Conservation (phyloP, 2,329 filamentous ascomycete species). For the Tympanopsis confertula region DNA sequence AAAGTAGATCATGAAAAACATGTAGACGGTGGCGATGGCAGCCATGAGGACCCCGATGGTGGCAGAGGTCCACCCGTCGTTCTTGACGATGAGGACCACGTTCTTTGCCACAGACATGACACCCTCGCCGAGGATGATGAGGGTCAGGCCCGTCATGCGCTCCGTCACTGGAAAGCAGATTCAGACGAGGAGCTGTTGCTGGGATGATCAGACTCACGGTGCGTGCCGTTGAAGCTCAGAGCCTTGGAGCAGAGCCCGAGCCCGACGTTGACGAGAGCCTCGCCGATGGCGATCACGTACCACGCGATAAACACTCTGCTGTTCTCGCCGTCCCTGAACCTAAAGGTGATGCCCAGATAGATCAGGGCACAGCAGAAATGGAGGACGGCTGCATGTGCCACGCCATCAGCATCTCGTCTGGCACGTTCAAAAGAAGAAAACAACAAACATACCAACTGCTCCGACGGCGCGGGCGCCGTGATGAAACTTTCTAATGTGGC, state of each 20-base stretch:
- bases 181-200: no score
- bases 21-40: constrained; percentile 26
- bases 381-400: constrained; percentile 17
- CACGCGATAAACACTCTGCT: constrained; percentile 26
- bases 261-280: constrained; percentile 36
- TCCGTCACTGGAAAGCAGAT: no score
- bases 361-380: constrained; percentile 21
- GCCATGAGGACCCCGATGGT: constrained; percentile 6
- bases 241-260: constrained; percentile 42
- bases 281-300: constrained; percentile 41
- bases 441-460: constrained; percentile 17
- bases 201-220: no score
- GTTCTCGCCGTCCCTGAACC: constrained; percentile 17
- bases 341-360: constrained; percentile 28
- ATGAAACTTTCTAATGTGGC: constrained; percentile 27
- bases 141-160: constrained; percentile 49
- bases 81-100: constrained; percentile 36
- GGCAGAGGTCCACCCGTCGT: constrained; percentile 20
- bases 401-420: no score
- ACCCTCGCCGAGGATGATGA: constrained; percentile 57
- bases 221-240: constrained; percentile 48
- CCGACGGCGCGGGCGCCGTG: constrained; percentile 20
- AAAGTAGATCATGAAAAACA: constrained; percentile 36
- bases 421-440: no score
- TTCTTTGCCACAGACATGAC: constrained; percentile 42